phyloP scores from a whole-genome alignment of 495 filamentous ascomycete genomes.

The Viridothelium virens region DNA sequence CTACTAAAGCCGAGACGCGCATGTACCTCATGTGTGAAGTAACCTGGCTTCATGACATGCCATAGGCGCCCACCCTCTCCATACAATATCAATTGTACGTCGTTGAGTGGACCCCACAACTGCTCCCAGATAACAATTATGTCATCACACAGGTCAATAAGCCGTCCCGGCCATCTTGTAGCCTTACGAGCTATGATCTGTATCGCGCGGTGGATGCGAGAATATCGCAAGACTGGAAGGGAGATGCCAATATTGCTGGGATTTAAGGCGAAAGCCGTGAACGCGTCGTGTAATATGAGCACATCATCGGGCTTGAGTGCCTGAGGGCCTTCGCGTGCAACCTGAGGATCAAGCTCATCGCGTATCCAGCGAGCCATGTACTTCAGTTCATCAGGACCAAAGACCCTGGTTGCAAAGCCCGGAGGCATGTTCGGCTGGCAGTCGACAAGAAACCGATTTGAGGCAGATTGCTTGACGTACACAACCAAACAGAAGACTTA shows the following conservation, averaged over 20 bases:
- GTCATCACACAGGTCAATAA: slow-evolving; percentile 32
- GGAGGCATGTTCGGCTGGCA: neutral
- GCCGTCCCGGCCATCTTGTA: slow-evolving; percentile 34
- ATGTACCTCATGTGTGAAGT: slow-evolving; percentile 26
- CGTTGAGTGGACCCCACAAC: slow-evolving; percentile 28
- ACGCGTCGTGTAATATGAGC: slow-evolving; percentile 16
- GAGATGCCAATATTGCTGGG: slow-evolving; percentile 23
- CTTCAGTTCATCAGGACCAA: slow-evolving; percentile 19
- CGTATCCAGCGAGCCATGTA: slow-evolving; percentile 32
- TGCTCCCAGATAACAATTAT: slow-evolving; percentile 27
- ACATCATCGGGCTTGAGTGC: slow-evolving; percentile 32
- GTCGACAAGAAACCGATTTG: neutral
- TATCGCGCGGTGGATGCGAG: slow-evolving; percentile 35
- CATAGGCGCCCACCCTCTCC: slow-evolving; percentile 31
- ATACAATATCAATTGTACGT: slow-evolving; percentile 28
- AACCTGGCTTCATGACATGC: slow-evolving; percentile 25
- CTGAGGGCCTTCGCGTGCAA: slow-evolving; percentile 34
- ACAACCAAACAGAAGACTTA: neutral
- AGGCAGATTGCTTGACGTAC: neutral
- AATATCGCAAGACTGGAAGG: slow-evolving; percentile 25
- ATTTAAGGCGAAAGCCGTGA: slow-evolving; percentile 32
- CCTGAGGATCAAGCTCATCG: slow-evolving; percentile 34
- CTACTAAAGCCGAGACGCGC: slow-evolving; percentile 18
- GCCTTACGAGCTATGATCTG: slow-evolving; percentile 29
- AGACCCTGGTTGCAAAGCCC: neutral